Conservation (phyloP, 768 basidiomycete species). For the Tulasnella sp. region DNA sequence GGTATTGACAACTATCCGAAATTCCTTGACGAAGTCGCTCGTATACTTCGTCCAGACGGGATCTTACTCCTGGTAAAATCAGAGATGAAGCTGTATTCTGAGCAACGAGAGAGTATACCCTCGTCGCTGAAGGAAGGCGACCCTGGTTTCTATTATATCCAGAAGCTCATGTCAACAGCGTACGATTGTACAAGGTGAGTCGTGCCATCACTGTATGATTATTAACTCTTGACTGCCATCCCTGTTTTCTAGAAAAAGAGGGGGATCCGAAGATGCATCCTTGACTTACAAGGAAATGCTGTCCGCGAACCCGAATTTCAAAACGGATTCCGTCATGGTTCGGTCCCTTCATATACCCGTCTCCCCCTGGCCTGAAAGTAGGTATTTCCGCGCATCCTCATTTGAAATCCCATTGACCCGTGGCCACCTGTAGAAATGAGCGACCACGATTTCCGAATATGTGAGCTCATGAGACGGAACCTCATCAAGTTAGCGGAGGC, state of each 20-base stretch:
- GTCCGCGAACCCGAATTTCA: not conserved
- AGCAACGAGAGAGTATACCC: not conserved
- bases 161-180: not conserved
- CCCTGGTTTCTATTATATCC: not conserved
- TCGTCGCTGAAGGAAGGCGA: not conserved
- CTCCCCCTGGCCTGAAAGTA: not conserved
- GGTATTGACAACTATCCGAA: slow-evolving; percentile 5
- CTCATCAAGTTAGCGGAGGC: not conserved
- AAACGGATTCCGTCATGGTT: not conserved
- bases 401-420: not conserved
- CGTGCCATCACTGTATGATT: not conserved
- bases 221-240: not conserved
- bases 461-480: not conserved
- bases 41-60: not conserved
- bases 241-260: not conserved
- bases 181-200: not conserved
- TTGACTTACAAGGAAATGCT: not conserved
- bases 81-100: not conserved
- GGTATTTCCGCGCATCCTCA: not conserved
- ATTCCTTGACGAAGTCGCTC: slow-evolving; percentile 5
- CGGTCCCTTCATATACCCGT: not conserved
- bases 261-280: slow-evolving; percentile 4
- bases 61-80: not conserved
- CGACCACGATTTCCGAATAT: not conserved
- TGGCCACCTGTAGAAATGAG: not conserved